These are phyloP conservation scores for Pythium sukuiense DNA, from an alignment of 352 stramenopile species.

Conservation along the genomic window DNA sequence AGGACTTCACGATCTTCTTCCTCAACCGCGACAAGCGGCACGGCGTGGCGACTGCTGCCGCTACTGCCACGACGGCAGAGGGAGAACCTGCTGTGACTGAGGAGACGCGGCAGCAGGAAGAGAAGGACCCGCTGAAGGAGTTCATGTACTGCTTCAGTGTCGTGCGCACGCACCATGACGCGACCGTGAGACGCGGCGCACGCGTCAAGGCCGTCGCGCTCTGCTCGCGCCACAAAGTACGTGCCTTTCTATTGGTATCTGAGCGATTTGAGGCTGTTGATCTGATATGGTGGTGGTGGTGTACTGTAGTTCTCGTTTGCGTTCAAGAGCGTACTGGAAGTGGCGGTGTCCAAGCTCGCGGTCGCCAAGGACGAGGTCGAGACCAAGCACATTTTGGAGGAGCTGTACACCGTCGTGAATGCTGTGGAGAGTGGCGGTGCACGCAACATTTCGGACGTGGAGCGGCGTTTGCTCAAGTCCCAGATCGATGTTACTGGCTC, in stretches of 20 bases:
- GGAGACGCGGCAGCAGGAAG: neutral
- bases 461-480: slow-evolving; percentile 72
- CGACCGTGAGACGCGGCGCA: slow-evolving; percentile 62
- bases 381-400: slow-evolving; percentile 46
- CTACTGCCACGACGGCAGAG: neutral
- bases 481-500: slow-evolving; percentile 49
- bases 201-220: slow-evolving; percentile 84
- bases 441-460: slow-evolving; percentile 69
- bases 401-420: slow-evolving; percentile 77
- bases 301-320: slow-evolving; percentile 54
- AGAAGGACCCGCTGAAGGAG: slow-evolving; percentile 51
- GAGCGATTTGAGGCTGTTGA: neutral
- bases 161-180: slow-evolving; percentile 81
- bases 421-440: slow-evolving; percentile 60
- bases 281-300: neutral
- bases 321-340: slow-evolving; percentile 73
- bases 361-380: slow-evolving; percentile 41
- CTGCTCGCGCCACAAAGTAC: slow-evolving; percentile 79
- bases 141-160: slow-evolving; percentile 90
- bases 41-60: neutral
- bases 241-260: neutral
- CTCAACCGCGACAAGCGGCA: slow-evolving; percentile 63
- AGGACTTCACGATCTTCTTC: slow-evolving; percentile 89
- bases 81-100: neutral
- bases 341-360: slow-evolving; percentile 72